These are phyloP conservation scores for Marasmius tenuissimus DNA, from an alignment of 1,284 basidiomycete species.

Conservation along the genomic window DNA sequence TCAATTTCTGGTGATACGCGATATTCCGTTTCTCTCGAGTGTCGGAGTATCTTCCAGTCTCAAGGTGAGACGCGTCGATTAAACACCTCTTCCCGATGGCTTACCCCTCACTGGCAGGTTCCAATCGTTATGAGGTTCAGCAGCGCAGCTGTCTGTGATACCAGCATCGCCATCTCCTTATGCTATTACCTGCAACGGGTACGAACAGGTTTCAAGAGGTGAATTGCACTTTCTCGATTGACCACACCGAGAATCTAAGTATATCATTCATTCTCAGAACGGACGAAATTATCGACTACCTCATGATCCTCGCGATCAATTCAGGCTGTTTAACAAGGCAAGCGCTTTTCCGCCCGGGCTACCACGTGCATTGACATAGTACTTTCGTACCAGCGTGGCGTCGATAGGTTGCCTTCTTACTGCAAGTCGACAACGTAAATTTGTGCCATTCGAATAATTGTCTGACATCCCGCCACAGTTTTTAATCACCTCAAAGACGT, in stretches of 20 bases:
- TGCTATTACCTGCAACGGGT: conserved; percentile 30
- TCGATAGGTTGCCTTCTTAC: conserved; percentile 30
- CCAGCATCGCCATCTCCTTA: conserved; percentile 27
- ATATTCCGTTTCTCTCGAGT: conserved; percentile 12
- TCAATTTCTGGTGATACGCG: conserved; percentile 19
- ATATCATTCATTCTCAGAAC: conserved; percentile 17
- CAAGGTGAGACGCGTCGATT: conserved; percentile 17
- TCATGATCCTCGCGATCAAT: conserved; percentile 31
- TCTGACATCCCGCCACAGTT: conserved; percentile 17
- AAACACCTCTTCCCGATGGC: not conserved
- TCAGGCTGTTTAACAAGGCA: conserved; percentile 30
- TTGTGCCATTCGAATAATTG: not conserved
- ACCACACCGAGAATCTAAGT: not conserved
- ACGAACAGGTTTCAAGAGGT: conserved; percentile 31
- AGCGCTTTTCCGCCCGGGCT: not conserved
- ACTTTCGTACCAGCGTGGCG: conserved; percentile 17
- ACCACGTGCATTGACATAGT: not conserved
- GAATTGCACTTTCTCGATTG: not conserved
- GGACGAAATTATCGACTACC: conserved; percentile 31
- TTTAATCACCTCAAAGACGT: conserved; percentile 24
- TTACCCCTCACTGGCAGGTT: conserved; percentile 14
- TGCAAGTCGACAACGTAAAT: conserved; percentile 13
- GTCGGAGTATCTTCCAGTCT: conserved; percentile 22
- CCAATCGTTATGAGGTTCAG: conserved; percentile 28
- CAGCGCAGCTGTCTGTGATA: conserved; percentile 31